phyloP scores from a whole-genome alignment of 129 eudicot species.

The Pseudognaphalium luteoalbum region DNA sequence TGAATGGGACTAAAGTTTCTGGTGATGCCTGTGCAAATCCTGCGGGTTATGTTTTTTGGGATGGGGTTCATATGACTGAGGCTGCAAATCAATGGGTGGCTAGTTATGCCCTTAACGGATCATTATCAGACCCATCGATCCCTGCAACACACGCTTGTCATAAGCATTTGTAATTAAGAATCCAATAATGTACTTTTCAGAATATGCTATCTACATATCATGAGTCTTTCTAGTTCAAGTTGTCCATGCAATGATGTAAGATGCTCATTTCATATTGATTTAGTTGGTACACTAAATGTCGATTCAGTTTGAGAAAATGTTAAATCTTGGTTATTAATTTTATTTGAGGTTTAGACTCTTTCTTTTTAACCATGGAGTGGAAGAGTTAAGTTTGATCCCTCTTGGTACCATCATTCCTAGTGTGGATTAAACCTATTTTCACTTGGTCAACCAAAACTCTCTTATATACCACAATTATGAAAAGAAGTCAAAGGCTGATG shows the following conservation, averaged over 20 bases:
- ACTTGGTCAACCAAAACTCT: no score
- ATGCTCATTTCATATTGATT: not conserved
- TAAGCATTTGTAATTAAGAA: constrained; percentile 2
- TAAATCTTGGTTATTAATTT: not conserved
- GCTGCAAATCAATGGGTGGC: constrained; percentile 71
- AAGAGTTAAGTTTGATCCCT: no score
- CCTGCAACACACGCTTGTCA: constrained; percentile 18
- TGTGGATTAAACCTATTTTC: no score
- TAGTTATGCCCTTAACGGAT: constrained; percentile 27
- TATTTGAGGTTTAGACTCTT: not conserved
- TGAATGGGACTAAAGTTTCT: constrained; percentile 48
- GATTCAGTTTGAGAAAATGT: not conserved
- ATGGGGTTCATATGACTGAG: constrained; percentile 63
- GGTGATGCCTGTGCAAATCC: constrained; percentile 56
- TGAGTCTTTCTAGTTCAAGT: not conserved
- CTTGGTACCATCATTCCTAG: no score
- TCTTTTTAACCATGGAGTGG: no score
- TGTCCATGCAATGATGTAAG: not conserved
- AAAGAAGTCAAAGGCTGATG: no score
- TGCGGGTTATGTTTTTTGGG: constrained; percentile 49
- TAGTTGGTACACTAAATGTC: not conserved
- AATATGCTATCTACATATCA: not conserved
- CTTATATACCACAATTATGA: no score
- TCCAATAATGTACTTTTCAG: not conserved
- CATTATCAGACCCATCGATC: constrained; percentile 8